Base-by-base conservation (phyloP, 306 rosid species). In the Prunus mira region DNA sequence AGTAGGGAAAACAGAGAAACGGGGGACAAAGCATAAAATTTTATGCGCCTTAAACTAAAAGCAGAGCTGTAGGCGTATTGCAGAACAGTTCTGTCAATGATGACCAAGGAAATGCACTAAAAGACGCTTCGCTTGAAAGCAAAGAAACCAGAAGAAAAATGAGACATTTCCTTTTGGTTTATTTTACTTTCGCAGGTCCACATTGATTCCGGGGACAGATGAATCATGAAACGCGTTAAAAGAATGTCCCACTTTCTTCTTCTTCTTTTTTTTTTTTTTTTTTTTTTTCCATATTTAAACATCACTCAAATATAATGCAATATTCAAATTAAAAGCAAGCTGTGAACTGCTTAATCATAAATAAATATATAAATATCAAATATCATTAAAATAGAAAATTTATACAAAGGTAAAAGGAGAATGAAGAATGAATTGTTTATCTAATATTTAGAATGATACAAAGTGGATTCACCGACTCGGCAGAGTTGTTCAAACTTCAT, bases 51-150 rank as follows among this genome's bases (percentile, higher is more conserved):
- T 52, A 3, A 60, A 60, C 50, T 30, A 32, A 10, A 60, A 60
- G 12, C 78, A 75, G 72, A 75, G 67, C 13, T 30, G 58, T 47
- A 68, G 51, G 52, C 10, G 61, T 7, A 69, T 32, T 60, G 57
- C 55, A 2, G 45, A 66, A 24, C 9, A 18, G 6, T 7, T 15
- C 24, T 65, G 69, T 43, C 82, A 56, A 22, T 46, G 13, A 63
- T 28, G 80, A 68, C 67, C 9, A 57, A 34, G 73, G 27, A 77
- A 72, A 77, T 20, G 74, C 52, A 81, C 66, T 10, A 52, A 74
- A 77, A 77, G 74, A 69, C 50, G 74, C 73, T 76, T 22, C 25
- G 61, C 73, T 25, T 38, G 75, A 75, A 78, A 65, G 69, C 45
- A 66, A 65, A 71, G 30, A 30, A 66, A 54, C 69, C 67, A 73